Conservation (phyloP, 2,329 filamentous ascomycete genomes). For the Fusarium liriodendri region DNA sequence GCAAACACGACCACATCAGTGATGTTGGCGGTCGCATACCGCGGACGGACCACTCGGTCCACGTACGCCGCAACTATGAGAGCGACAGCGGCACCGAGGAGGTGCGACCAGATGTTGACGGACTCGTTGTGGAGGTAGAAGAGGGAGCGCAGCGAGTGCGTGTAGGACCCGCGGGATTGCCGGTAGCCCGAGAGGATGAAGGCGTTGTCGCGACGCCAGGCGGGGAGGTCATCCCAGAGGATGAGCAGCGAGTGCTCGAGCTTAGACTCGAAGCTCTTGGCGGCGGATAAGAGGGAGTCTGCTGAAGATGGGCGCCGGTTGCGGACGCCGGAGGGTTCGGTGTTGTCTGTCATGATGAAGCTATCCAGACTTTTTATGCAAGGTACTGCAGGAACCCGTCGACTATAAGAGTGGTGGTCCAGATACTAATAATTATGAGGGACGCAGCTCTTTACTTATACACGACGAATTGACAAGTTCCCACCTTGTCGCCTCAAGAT, state of each 20-base stretch:
- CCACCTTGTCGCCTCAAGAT: conserved; percentile 25
- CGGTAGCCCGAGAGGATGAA: conserved; percentile 68
- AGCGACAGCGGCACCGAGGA: conserved; percentile 73
- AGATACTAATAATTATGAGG: neutral
- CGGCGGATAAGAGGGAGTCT: conserved; percentile 40
- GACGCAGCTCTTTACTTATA: conserved; percentile 4
- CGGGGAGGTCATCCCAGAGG: conserved; percentile 68
- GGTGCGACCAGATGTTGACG: conserved; percentile 73
- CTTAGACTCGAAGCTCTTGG: conserved; percentile 51
- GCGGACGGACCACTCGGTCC: conserved; percentile 68
- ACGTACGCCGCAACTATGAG: conserved; percentile 63
- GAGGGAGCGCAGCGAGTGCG: conserved; percentile 58
- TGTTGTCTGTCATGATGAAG: conserved; percentile 34
- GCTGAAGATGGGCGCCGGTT: conserved; percentile 46
- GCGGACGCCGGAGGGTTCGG: conserved; percentile 33
- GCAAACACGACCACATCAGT: conserved; percentile 78
- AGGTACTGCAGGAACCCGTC: neutral
- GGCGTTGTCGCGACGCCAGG: conserved; percentile 70
- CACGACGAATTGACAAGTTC: conserved; percentile 21
- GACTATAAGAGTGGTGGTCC: neutral
- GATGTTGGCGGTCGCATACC: conserved; percentile 71
- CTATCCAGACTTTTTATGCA: conserved; percentile 8
- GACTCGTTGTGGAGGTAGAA: conserved; percentile 70
- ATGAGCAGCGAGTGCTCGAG: conserved; percentile 57
- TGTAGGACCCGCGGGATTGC: conserved; percentile 60